Conservation (phyloP, 208 protist genomes). For the Tetramitus jugosus region DNA sequence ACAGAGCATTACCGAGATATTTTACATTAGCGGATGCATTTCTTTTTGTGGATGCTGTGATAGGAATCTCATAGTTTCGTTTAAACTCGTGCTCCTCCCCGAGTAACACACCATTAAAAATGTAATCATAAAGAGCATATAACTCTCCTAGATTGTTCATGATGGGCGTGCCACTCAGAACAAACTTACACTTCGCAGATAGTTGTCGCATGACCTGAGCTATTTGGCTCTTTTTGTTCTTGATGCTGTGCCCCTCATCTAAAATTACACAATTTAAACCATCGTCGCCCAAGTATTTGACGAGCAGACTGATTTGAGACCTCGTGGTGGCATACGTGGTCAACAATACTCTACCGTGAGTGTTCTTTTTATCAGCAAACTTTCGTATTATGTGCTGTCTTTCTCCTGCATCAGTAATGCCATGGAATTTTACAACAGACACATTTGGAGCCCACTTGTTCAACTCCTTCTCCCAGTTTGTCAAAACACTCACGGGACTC, state of each 20-base stretch:
- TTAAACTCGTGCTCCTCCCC: background rate
- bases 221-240: slow-evolving; percentile 81
- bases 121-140: slow-evolving; percentile 98
- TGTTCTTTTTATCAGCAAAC: slow-evolving; percentile 30
- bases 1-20: background rate
- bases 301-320: slow-evolving; percentile 78
- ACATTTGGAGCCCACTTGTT: slow-evolving; percentile 76
- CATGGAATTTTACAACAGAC: slow-evolving; percentile 54
- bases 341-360: slow-evolving; percentile 30
- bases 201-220: slow-evolving; percentile 84
- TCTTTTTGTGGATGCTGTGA: background rate
- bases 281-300: background rate
- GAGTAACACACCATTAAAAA: slow-evolving; percentile 78
- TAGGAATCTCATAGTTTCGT: background rate
- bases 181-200: slow-evolving; percentile 75
- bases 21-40: background rate
- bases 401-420: background rate
- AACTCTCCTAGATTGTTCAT: slow-evolving; percentile 74
- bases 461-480: slow-evolving; percentile 83
- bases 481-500: slow-evolving; percentile 77
- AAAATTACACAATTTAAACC: slow-evolving; percentile 60
- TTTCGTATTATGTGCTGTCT: background rate
- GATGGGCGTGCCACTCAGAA: slow-evolving; percentile 55
- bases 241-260: slow-evolving; percentile 93
- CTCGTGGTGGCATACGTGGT: slow-evolving; percentile 56